These are phyloP conservation scores for Sporothrix phasma DNA, from an alignment of 2,329 filamentous ascomycete genomes.

Conservation along the genomic window DNA sequence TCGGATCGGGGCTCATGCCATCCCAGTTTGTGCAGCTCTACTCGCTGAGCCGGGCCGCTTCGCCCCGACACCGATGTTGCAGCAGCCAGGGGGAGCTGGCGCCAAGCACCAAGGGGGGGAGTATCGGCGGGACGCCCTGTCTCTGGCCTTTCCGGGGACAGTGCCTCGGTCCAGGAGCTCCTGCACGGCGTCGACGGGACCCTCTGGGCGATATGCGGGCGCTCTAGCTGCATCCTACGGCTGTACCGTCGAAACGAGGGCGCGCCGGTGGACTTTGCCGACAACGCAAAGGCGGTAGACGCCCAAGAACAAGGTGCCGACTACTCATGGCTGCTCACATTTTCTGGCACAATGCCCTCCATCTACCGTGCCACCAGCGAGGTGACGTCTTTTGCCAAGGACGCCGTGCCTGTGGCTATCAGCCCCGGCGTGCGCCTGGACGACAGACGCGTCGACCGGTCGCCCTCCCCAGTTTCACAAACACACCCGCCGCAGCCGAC, in stretches of 20 bases:
- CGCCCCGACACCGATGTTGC: neutral
- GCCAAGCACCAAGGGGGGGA: neutral
- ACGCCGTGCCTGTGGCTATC: slow-evolving; percentile 9
- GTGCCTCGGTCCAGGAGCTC: slow-evolving; percentile 16
- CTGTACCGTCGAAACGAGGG: slow-evolving; percentile 14
- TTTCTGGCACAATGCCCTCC: slow-evolving; percentile 20
- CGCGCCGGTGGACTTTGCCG: neutral
- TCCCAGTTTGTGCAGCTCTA: neutral
- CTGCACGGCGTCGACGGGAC: slow-evolving; percentile 19
- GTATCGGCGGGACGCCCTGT: slow-evolving; percentile 19
- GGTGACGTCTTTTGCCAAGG: slow-evolving; percentile 10
- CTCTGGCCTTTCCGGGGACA: slow-evolving; percentile 21
- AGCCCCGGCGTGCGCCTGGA: neutral
- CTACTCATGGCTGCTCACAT: slow-evolving; percentile 19
- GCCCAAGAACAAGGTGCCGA: neutral
- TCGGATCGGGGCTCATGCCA: neutral
- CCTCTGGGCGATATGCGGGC: slow-evolving; percentile 23
- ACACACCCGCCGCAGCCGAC: neutral
- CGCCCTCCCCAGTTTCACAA: neutral
- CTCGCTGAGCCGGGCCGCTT: neutral
- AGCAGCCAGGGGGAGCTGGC: neutral
- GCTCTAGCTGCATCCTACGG: slow-evolving; percentile 22
- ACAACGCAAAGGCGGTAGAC: neutral
- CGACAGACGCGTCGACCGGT: neutral
- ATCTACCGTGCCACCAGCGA: slow-evolving; percentile 16